Conservation (phyloP, 192 early-diverging fungal species). For the Gonapodya prolifera region DNA sequence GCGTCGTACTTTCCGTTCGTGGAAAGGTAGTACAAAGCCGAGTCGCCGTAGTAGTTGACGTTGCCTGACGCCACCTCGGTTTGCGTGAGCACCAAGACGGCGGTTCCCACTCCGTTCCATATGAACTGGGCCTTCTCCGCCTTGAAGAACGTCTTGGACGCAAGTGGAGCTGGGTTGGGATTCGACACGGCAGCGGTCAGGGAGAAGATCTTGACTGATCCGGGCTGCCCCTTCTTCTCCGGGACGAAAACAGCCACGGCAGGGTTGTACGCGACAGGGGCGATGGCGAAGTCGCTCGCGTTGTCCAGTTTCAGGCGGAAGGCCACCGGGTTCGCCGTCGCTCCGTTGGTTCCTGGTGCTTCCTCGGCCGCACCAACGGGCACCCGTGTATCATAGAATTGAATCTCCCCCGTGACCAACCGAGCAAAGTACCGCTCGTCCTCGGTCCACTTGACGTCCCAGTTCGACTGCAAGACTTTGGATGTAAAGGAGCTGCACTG, state of each 20-base stretch:
- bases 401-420: constrained; percentile 75
- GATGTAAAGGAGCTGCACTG: constrained; percentile 61
- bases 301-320: constrained; percentile 58
- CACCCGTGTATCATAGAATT: constrained; percentile 50
- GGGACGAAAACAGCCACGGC: constrained; percentile 85
- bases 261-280: constrained; percentile 61
- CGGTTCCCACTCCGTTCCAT: constrained; percentile 82
- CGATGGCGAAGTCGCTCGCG: constrained; percentile 73
- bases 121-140: constrained; percentile 84
- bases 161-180: constrained; percentile 30
- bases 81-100: constrained; percentile 77
- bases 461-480: constrained; percentile 51
- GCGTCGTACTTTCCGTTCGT: constrained; percentile 88
- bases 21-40: constrained; percentile 79
- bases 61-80: constrained; percentile 94
- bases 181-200: constrained; percentile 48
- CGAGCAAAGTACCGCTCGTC: constrained; percentile 79
- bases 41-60: constrained; percentile 96
- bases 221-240: constrained; percentile 62
- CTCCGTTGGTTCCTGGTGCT: constrained; percentile 28
- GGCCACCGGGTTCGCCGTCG: neutral
- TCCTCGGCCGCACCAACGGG: constrained; percentile 29
- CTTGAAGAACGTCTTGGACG: constrained; percentile 89
- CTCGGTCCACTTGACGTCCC: constrained; percentile 89
- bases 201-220: constrained; percentile 74